Evolutionary conservation across 805 yeast genomes (phyloP), one percentile per base, ranked within the genome.

Genomic region (Isabelozyma rhagii): DNA sequence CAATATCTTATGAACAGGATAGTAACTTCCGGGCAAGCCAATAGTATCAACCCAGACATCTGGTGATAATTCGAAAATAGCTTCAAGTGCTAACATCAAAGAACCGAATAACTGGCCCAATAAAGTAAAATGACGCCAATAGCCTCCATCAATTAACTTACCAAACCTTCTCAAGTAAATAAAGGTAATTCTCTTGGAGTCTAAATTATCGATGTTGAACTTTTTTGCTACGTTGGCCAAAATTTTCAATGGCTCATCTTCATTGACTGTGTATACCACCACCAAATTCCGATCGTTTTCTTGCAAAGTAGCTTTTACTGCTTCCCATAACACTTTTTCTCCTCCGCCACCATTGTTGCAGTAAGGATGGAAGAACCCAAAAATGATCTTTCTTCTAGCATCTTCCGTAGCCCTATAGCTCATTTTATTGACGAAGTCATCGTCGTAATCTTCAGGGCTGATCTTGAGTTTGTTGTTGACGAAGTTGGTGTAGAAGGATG

Each of bases 331-430:
- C 0, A 94, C 99, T 49, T 93, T 81, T 64, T 94, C 99, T 21
- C 99, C 99, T 29, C 99, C 99, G 15, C 99, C 99, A 43, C 96
- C 97, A 39, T 97, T 96, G 63, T 88, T 89, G 55, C 97, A 91
- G 59, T 85, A 88, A 0, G 99, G 99, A 68, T 94, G 99, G 72
- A 94, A 91, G 61, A 87, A 92, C 5, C 98, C 99, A 63, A 74
- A 85, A 9, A 89, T 66, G 8, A 75, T 56, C 40, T 60, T 64
- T 27, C 88, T 61, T 13, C 55, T 50, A 1, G 69, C 64, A 56
- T 77, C 80, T 2, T 60, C 53, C 2, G 65, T 64, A 46, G 63
- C 70, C 39, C 77, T 59, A 8, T 65, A 62, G 43, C 54, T 56
- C 70, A 67, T 64, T 14, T 51, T 56, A 7, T 55, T 53, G 43